These are phyloP conservation scores for Diutina pseudorugosa DNA, from an alignment of 1,139 yeast genomes.

Conservation along the genomic window DNA sequence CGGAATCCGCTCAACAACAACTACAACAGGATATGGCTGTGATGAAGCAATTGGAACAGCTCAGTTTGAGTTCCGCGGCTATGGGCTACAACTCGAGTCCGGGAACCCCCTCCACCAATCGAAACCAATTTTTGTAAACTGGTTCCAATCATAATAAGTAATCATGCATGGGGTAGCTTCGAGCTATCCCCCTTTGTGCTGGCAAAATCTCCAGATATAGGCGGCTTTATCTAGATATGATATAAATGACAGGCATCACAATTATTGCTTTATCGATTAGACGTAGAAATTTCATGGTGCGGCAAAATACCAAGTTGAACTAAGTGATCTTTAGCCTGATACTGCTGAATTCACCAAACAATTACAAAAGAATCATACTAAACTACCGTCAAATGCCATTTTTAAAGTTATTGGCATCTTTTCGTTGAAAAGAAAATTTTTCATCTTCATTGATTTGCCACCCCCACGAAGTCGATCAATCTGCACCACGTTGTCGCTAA, in stretches of 20 bases:
- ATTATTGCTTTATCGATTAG: too few relatives aligned
- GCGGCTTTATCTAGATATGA: neutral
- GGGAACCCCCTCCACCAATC: conserved; percentile 15
- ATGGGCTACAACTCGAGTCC: conserved; percentile 37
- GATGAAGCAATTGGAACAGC: conserved; percentile 38
- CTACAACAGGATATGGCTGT: conserved; percentile 21
- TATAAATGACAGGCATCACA: neutral
- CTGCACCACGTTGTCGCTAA: neutral
- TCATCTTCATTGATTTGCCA: neutral
- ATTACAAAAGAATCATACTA: too few relatives aligned
- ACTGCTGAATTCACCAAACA: too few relatives aligned
- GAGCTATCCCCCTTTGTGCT: neutral
- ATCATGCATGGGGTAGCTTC: conserved; percentile 1
- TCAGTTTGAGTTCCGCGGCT: conserved; percentile 37
- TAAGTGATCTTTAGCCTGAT: too few relatives aligned
- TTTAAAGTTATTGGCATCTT: too few relatives aligned
- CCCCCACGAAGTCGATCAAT: neutral
- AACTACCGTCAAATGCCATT: too few relatives aligned
- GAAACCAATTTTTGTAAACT: neutral
- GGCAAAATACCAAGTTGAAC: too few relatives aligned
- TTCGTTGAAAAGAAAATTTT: neutral
- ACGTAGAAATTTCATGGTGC: too few relatives aligned
- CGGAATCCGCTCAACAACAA: conserved; percentile 4
- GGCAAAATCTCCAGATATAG: neutral
- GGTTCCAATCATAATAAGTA: neutral